Conservation (phyloP, 2,329 filamentous ascomycete species). For the Fusarium protoensiforme region DNA sequence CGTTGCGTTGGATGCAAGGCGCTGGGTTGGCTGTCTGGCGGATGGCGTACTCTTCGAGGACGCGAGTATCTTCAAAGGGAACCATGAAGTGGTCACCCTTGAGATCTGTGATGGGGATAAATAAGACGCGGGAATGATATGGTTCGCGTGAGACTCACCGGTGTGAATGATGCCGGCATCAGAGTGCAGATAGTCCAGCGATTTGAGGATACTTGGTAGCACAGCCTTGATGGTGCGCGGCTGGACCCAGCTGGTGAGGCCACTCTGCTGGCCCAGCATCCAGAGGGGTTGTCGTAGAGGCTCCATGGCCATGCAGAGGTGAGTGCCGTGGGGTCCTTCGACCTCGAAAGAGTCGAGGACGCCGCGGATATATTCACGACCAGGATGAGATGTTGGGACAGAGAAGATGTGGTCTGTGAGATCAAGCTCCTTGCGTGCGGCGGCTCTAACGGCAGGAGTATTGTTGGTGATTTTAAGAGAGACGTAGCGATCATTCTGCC, state of each 20-base stretch:
- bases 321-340: conserved; percentile 28
- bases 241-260: conserved; percentile 28
- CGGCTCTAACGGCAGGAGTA: conserved; percentile 32
- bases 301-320: conserved; percentile 39
- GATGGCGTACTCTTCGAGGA: conserved; percentile 37
- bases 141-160: conserved; percentile 38
- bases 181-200: conserved; percentile 54
- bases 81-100: conserved; percentile 43
- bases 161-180: conserved; percentile 55
- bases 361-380: conserved; percentile 34
- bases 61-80: conserved; percentile 36
- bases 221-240: conserved; percentile 37
- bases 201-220: conserved; percentile 50
- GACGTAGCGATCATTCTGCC: conserved; percentile 39
- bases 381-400: conserved; percentile 32
- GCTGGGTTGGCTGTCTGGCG: conserved; percentile 40
- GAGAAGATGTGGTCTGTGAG: conserved; percentile 38
- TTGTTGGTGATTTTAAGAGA: conserved; percentile 45
- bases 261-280: conserved; percentile 40
- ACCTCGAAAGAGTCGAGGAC: conserved; percentile 40
- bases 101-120: conserved; percentile 28
- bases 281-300: conserved; percentile 41
- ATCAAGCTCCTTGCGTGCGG: conserved; percentile 39
- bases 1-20: conserved; percentile 33
- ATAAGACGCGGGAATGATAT: background rate